Conservation (phyloP, 257 asterid species). For the Solanum clarkiae region DNA sequence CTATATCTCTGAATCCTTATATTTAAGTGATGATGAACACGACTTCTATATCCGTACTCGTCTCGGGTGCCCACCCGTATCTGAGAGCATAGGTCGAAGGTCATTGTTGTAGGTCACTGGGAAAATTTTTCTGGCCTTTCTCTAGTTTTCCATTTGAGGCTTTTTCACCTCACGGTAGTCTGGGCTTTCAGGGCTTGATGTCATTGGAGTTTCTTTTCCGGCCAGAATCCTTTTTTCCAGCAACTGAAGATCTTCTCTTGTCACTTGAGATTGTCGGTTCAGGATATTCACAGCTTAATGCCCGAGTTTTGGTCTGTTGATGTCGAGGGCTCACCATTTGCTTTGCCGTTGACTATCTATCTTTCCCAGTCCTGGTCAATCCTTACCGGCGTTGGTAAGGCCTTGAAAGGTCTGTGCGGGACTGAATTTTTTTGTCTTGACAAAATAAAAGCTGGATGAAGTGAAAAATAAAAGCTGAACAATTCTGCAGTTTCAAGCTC, state of each 20-base stretch:
- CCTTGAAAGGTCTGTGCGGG: neutral
- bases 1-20: neutral
- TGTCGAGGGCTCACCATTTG: neutral
- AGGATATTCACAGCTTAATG: neutral
- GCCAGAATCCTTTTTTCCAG: neutral
- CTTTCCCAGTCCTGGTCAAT: neutral
- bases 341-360: neutral
- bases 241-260: neutral
- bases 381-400: neutral
- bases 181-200: neutral
- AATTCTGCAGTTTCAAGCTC: neutral
- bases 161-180: neutral
- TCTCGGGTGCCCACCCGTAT: neutral
- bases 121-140: neutral
- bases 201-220: neutral
- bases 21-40: neutral
- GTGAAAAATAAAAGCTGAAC: neutral
- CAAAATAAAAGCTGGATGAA: neutral
- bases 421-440: neutral
- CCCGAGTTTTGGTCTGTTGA: neutral
- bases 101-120: neutral
- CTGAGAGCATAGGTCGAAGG: neutral
- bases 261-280: neutral
- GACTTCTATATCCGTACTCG: neutral
- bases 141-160: neutral